These are phyloP conservation scores for Mycena galopus DNA, from an alignment of 768 basidiomycete species.

Conservation along the genomic window DNA sequence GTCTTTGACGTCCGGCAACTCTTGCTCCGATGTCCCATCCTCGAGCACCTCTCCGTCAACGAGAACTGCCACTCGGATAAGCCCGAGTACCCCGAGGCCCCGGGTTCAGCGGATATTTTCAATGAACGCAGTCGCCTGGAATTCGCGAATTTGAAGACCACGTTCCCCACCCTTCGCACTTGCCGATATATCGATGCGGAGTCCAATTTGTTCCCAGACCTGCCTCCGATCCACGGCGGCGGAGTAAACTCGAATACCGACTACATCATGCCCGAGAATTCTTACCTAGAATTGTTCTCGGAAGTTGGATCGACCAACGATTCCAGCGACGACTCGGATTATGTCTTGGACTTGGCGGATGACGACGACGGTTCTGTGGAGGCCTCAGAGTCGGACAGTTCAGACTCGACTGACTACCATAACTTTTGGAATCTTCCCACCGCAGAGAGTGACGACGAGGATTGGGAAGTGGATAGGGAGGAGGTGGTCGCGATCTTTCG, in stretches of 20 bases:
- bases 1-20: background rate
- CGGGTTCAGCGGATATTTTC: too few relatives aligned
- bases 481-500: background rate
- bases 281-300: background rate
- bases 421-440: too few relatives aligned
- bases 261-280: background rate
- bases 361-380: background rate
- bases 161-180: background rate
- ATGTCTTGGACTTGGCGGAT: background rate
- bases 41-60: background rate
- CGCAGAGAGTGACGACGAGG: background rate
- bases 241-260: background rate
- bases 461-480: background rate
- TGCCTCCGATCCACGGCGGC: too few relatives aligned
- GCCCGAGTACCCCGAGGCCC: too few relatives aligned
- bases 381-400: background rate
- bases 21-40: background rate
- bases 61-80: background rate
- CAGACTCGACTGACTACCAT: too few relatives aligned
- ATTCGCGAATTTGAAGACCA: background rate
- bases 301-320: background rate
- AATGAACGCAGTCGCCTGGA: background rate
- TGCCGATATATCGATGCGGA: background rate
- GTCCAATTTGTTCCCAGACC: too few relatives aligned
- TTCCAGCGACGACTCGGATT: constrained; percentile 4